Percentiles rank a stretch among this genome's conserved stretches.
phyloP scores from a whole-genome alignment of 2,329 filamentous ascomycete genomes.

The Ophiocordyceps unilateralis region DNA sequence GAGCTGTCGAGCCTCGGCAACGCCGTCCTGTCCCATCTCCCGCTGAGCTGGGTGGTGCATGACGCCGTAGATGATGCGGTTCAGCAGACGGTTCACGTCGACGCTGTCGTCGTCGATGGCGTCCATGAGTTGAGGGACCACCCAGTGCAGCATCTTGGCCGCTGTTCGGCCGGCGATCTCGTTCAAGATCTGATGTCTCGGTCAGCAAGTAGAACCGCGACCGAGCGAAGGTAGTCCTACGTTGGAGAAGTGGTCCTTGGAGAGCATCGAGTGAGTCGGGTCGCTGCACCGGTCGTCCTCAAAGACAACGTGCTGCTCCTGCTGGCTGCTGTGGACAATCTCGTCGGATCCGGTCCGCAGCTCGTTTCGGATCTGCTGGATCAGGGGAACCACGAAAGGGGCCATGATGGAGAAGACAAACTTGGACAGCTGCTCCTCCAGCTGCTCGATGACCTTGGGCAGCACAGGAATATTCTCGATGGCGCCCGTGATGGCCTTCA shows the following conservation, averaged over 20 bases:
- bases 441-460: conserved; percentile 68
- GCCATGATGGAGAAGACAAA: conserved; percentile 89
- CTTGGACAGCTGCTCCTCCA: conserved; percentile 73
- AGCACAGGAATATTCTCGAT: conserved; percentile 76
- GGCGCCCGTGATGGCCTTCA: conserved; percentile 60
- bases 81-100: conserved; percentile 53
- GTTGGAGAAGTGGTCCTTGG: conserved; percentile 90
- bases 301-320: conserved; percentile 78
- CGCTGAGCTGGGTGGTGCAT: conserved; percentile 79
- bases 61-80: conserved; percentile 64
- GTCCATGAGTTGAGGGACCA: conserved; percentile 74
- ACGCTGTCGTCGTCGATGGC: conserved; percentile 65
- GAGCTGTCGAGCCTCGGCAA: conserved; percentile 49
- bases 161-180: conserved; percentile 75
- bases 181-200: conserved; percentile 47
- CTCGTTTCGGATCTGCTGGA: conserved; percentile 73
- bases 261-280: conserved; percentile 89
- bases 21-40: conserved; percentile 50
- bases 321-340: conserved; percentile 69
- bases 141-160: conserved; percentile 64
- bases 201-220: too few species aligned
- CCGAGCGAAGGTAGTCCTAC: too few species aligned
- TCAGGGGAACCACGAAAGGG: conserved; percentile 72
- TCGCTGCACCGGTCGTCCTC: conserved; percentile 58
- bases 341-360: conserved; percentile 72